Conservation (phyloP, 2,329 filamentous ascomycete species). For the Colletotrichum lindemuthianum region DNA sequence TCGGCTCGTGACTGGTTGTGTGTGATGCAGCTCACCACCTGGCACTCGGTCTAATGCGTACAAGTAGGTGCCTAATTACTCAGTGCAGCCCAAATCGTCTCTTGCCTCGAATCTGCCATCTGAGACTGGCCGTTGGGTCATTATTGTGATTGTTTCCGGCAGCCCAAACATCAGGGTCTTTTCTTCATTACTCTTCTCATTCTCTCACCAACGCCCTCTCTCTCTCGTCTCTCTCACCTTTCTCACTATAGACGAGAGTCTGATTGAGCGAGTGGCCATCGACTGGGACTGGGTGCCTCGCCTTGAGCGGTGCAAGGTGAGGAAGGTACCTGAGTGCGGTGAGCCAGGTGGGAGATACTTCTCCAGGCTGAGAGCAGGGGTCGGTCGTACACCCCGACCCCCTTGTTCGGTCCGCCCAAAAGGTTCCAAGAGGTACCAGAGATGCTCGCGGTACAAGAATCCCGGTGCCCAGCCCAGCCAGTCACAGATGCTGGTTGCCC, state of each 20-base stretch:
- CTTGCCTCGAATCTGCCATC: conserved; percentile 9
- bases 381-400: conserved; percentile 16
- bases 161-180: background rate
- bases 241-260: background rate
- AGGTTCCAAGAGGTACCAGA: conserved; percentile 26
- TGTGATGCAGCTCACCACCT: conserved; percentile 18
- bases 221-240: no score
- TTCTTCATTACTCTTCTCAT: no score
- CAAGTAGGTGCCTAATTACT: background rate
- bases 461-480: conserved; percentile 25
- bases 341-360: no score
- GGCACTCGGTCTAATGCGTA: conserved; percentile 4
- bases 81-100: background rate
- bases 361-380: background rate
- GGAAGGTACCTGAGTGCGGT: background rate
- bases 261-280: background rate
- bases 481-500: conserved; percentile 29
- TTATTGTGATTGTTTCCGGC: conserved; percentile 2
- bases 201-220: no score
- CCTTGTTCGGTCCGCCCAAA: conserved; percentile 21
- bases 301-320: background rate
- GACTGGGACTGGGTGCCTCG: conserved; percentile 21
- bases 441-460: conserved; percentile 17
- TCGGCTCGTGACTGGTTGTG: conserved; percentile 20
- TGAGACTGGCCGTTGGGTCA: conserved; percentile 2